Evolutionary conservation across 305 asterid genomes (phyloP), one percentile per base, ranked within the genome.

Genomic region (Rubia peregrina): DNA sequence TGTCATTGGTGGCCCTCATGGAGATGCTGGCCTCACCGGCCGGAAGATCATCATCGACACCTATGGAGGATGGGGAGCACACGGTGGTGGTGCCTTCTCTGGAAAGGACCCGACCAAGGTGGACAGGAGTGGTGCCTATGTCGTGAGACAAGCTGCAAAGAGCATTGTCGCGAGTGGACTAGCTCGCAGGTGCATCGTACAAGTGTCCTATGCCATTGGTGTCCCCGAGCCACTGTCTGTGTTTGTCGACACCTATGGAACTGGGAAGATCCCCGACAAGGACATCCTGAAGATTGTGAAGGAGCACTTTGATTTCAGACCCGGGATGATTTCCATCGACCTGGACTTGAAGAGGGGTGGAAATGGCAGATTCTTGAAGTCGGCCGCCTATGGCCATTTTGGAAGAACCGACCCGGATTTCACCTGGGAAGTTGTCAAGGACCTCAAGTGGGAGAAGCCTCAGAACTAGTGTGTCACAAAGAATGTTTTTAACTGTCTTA

Each of bases 31-130:
- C 70, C 85, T 84, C 7, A 84, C 88, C 38, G 88, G 85, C 51
- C 82, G 88, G 40, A 84, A 84, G 71, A 84, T 81, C 73, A 84
- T 84, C 44, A 79, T 83, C 0, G 87, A 83, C 80, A 79, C 87
- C 1, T 83, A 83, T 7, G 87, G 87, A 46, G 85, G 87, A 44
- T 83, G 87, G 87, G 85, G 87, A 41, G 87, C 87, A 65, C 85
- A 81, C 49, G 87, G 87, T 49, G 87, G 87, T 65, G 87, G 85
- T 74, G 87, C 87, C 53, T 83, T 83, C 85, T 83, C 85, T 0
- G 85, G 87, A 3, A 81, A 83, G 71, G 87, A 83, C 71, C 85
- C 87, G 10, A 83, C 87, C 38, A 83, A 83, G 85, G 87, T 83
- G 7, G 87, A 83, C 74, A 76, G 87, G 64, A 83, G 87, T 41